phyloP scores from a whole-genome alignment of 2,329 filamentous ascomycete genomes.

The Beauveria brongniartii region DNA sequence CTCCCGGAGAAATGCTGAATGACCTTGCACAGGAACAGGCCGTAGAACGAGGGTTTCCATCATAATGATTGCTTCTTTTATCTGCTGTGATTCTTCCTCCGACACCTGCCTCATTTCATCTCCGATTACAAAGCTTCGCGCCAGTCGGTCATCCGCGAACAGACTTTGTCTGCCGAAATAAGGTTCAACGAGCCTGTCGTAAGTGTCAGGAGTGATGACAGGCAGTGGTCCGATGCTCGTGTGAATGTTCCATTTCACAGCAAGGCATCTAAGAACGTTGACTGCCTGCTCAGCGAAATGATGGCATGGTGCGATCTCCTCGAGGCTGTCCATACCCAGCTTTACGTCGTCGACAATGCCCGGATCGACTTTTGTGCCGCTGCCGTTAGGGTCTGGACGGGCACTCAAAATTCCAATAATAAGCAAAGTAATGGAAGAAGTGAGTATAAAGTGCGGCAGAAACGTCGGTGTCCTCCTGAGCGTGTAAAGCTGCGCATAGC shows the following conservation, averaged over 20 bases:
- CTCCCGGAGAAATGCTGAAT: not conserved
- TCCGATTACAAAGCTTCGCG: not conserved
- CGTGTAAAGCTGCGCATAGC: constrained; percentile 51
- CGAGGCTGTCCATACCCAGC: constrained; percentile 48
- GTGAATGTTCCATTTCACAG: not conserved
- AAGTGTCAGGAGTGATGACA: not conserved
- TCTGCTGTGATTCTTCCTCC: not conserved
- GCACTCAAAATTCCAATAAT: constrained; percentile 36
- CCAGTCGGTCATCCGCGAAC: not conserved
- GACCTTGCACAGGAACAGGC: not conserved
- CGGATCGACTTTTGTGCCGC: constrained; percentile 25
- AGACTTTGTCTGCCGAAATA: not conserved
- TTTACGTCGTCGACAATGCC: constrained; percentile 37
- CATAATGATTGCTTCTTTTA: not conserved
- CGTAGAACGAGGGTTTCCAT: not conserved
- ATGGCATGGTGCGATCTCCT: constrained; percentile 53
- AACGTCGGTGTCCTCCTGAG: constrained; percentile 51
- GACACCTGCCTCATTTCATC: not conserved
- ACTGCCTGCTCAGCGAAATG: constrained; percentile 53
- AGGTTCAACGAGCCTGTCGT: not conserved
- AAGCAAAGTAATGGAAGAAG: constrained; percentile 50
- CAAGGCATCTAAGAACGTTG: constrained; percentile 49
- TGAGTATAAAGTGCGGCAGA: constrained; percentile 52
- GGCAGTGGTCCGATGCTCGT: not conserved
- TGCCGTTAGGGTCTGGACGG: constrained; percentile 21